Evolutionary conservation across 441 rosid genomes (phyloP), one percentile per base, ranked within the genome.

Genomic region (Omphalea diandra): DNA sequence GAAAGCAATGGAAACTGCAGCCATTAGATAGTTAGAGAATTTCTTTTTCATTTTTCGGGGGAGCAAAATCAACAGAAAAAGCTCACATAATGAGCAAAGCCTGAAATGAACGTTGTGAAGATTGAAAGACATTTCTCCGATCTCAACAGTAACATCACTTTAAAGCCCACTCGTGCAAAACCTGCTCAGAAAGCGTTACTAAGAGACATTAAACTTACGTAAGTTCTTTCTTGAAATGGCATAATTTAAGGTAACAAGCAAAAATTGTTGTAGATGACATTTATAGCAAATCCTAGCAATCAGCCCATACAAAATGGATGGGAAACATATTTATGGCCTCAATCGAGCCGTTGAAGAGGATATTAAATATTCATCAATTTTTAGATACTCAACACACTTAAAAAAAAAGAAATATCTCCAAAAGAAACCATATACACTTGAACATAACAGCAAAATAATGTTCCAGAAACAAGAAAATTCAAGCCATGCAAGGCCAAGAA

Each of bases 1-100:
- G 97, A 92, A 61, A 94, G 83, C 86, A 94, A 77, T 0, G 99
- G 99, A 76, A 92, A 92, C 99, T 94, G 82, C 26, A 52, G 43
- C 64, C 68, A 50, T 60, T 24, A 38, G n/a, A 73, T 52, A 49
- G 46, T 43, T 50, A 63, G 36, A 44, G 22, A n/a, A n/a, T 62
- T 40, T 35, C n/a, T 22, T 50, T 22, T n/a, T n/a, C 32, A 22
- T 14, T 7, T 49, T 3, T 11, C 15, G 26, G 46, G 62, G 7
- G 31, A 15, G 6, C 3, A 32, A 63, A 41, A 8, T 17, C 26
- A 24, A 14, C 12, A 10, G 32, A 63, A 52, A n/a, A 52, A 46
- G 22, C 22, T 65, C 38, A 47, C 40, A 59, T 36, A n/a, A n/a
- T n/a, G n/a, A n/a, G 44, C 64, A 60, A 9, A 61, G 40, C 5